Evolutionary conservation across 305 asterid genomes (phyloP).

Genomic region (Euphrasia arctica): DNA sequence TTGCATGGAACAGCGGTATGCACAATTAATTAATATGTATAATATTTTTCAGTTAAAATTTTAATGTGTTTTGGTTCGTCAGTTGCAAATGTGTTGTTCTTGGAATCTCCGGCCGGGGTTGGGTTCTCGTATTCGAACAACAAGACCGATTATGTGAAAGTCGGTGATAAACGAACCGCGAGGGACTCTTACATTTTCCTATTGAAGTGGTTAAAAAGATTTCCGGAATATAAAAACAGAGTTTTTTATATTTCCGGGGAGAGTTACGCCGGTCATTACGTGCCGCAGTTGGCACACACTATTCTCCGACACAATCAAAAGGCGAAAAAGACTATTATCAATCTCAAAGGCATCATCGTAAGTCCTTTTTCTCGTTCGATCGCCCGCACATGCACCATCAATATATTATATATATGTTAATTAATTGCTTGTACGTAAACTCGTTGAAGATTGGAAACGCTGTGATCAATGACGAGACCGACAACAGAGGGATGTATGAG

Average conservation of each 20-base stretch:
- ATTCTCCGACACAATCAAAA: neutral
- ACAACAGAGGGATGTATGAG: constrained; percentile 44
- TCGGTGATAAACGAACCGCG: neutral
- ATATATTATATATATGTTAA: too few species aligned
- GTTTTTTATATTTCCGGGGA: neutral
- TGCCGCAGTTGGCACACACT: neutral
- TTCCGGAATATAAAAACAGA: neutral
- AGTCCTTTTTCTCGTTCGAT: neutral
- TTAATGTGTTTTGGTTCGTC: too few species aligned
- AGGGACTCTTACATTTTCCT: neutral
- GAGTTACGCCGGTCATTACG: neutral
- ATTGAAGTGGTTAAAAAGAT: neutral
- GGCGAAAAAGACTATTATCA: neutral
- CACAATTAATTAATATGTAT: too few species aligned
- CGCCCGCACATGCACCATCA: too few species aligned
- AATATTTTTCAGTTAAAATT: too few species aligned
- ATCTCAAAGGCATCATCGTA: neutral
- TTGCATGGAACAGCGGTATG: neutral
- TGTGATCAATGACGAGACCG: constrained; percentile 54
- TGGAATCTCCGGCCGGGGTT: neutral
- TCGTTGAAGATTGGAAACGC: constrained; percentile 55
- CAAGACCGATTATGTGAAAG: neutral
- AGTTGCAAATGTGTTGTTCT: neutral
- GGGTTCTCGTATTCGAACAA: neutral
- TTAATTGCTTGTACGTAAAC: neutral